Conservation (phyloP, 2,329 filamentous ascomycete species). For the Graphilbum sp. region DNA sequence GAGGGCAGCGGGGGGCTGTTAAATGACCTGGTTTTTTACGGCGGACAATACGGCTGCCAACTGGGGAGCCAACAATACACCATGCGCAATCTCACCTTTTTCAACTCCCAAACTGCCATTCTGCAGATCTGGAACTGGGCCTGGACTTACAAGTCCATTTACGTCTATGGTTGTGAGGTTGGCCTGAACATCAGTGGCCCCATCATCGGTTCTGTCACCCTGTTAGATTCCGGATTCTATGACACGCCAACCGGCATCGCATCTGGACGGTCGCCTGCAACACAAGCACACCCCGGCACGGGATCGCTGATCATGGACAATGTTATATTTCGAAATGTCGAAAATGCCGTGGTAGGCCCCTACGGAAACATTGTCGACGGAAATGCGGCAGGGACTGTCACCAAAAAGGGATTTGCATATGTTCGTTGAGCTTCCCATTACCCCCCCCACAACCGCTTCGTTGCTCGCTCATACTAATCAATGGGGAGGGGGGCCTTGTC, state of each 20-base stretch:
- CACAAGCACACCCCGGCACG: conserved; percentile 18
- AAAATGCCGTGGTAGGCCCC: conserved; percentile 25
- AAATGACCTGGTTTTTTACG: conserved; percentile 54
- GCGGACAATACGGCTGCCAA: conserved; percentile 42
- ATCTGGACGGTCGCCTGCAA: conserved; percentile 31
- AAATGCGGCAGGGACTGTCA: conserved; percentile 26
- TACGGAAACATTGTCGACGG: conserved; percentile 34
- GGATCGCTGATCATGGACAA: conserved; percentile 33
- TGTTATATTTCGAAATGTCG: conserved; percentile 24
- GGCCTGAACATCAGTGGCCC: conserved; percentile 55
- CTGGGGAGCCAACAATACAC: conserved; percentile 57
- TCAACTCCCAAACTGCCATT: conserved; percentile 47
- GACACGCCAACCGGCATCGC: conserved; percentile 59
- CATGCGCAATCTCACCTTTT: conserved; percentile 50
- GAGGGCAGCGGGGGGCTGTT: conserved; percentile 51
- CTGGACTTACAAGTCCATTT: conserved; percentile 54
- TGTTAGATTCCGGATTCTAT: conserved; percentile 57
- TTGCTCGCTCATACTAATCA: neutral
- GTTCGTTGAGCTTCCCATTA: conserved; percentile 8
- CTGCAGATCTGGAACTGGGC: conserved; percentile 63
- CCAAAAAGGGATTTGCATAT: conserved; percentile 32
- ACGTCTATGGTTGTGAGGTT: conserved; percentile 44
- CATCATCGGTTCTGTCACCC: conserved; percentile 56
- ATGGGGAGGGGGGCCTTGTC: too few relatives aligned
- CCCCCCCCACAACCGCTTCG: neutral